phyloP scores from a whole-genome alignment of 108 stramenopile species.

The Cyclostephanos tholiformis region DNA sequence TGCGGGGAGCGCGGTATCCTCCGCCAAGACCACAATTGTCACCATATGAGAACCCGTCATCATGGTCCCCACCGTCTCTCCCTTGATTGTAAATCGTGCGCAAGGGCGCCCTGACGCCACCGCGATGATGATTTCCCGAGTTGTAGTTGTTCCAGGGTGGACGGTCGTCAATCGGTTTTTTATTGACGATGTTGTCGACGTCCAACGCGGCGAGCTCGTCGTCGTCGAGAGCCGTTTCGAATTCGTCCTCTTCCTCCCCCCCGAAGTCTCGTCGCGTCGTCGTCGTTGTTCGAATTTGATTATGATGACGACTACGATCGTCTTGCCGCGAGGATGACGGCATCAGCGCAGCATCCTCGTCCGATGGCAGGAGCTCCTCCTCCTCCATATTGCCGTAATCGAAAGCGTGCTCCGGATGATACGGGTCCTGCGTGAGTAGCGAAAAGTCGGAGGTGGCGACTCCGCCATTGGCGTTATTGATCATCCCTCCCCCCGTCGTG shows the following conservation, averaged over 20 bases:
- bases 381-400: slow-evolving; percentile 5
- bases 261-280: too few relatives aligned
- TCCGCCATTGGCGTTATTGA: background rate
- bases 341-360: too few relatives aligned
- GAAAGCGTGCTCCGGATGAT: slow-evolving; percentile 7
- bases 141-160: too few relatives aligned
- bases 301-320: background rate
- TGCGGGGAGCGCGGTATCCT: background rate
- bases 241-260: slow-evolving; percentile 21
- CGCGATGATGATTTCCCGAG: background rate
- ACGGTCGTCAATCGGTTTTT: slow-evolving; percentile 4
- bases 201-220: slow-evolving; percentile 45
- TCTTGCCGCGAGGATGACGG: background rate
- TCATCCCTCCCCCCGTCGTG: background rate
- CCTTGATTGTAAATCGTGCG: background rate
- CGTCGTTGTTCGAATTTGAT: too few relatives aligned
- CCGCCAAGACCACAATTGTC: background rate
- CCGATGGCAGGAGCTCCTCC: slow-evolving; percentile 1
- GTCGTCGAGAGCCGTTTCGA: slow-evolving; percentile 17
- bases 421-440: slow-evolving; percentile 15
- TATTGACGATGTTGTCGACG: slow-evolving; percentile 37
- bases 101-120: slow-evolving; percentile 6
- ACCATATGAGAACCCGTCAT: background rate
- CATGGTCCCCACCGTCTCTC: background rate
- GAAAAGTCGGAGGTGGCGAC: background rate